These are phyloP conservation scores for Moesziomyces antarcticus DNA, from an alignment of 1,284 basidiomycete genomes.

Conservation along the genomic window DNA sequence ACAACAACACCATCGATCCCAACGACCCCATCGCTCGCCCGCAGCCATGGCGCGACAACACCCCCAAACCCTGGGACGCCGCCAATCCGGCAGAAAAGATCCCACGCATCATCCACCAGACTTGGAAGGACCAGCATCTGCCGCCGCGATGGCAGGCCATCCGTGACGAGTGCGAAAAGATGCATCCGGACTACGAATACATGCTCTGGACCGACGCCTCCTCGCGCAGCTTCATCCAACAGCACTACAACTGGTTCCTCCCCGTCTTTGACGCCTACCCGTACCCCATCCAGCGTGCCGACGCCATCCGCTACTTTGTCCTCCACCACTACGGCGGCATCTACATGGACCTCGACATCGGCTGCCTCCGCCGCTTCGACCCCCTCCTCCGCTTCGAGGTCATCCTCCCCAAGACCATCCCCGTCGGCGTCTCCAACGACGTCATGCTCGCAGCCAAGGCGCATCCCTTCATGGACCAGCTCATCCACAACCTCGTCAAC, in stretches of 20 bases:
- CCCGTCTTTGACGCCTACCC: constrained; percentile 90
- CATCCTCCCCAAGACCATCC: constrained; percentile 92
- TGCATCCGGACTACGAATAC: constrained; percentile 88
- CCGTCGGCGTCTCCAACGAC: constrained; percentile 89
- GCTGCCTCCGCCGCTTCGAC: constrained; percentile 89
- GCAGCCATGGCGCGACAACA: constrained; percentile 47
- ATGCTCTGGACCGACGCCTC: constrained; percentile 95
- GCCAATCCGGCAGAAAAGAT: constrained; percentile 70
- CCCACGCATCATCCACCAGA: constrained; percentile 95
- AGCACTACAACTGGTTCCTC: constrained; percentile 90
- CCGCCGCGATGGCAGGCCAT: constrained; percentile 81
- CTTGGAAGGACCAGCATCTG: constrained; percentile 91
- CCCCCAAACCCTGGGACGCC: constrained; percentile 36
- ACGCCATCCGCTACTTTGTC: constrained; percentile 97
- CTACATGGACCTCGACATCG: constrained; percentile 97
- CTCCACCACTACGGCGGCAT: constrained; percentile 91
- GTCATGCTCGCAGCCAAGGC: constrained; percentile 88
- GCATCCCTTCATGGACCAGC: constrained; percentile 90
- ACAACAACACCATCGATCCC: constrained; percentile 5
- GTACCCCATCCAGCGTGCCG: constrained; percentile 95
- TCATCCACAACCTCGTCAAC: constrained; percentile 87
- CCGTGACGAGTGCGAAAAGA: constrained; percentile 67
- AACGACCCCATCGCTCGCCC: constrained; percentile 19
- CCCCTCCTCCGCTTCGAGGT: constrained; percentile 88
- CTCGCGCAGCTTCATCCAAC: constrained; percentile 87